Conservation (phyloP, 345 rosid species). For the Salix caprea region DNA sequence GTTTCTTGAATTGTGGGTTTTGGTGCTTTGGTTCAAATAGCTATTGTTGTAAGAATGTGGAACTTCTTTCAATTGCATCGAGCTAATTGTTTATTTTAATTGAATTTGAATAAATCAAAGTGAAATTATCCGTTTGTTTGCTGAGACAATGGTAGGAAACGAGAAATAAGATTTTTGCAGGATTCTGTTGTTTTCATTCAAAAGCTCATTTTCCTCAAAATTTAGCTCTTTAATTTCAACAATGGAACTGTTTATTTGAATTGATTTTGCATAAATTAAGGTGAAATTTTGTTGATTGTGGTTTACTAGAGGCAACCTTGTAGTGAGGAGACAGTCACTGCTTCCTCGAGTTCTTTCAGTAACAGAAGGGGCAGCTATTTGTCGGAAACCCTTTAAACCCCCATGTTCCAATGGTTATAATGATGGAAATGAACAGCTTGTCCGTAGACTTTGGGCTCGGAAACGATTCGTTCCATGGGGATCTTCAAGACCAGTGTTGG, state of each 20-base stretch:
- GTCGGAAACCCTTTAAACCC: constrained; percentile 94
- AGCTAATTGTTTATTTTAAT: not conserved
- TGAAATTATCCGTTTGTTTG: not conserved
- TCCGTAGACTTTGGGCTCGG: constrained; percentile 83
- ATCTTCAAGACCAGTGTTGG: constrained; percentile 55
- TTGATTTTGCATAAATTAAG: not conserved
- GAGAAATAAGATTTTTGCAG: not conserved
- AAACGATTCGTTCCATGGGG: constrained; percentile 97
- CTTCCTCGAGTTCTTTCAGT: constrained; percentile 86
- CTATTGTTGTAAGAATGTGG: not conserved
- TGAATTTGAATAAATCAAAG: not conserved
- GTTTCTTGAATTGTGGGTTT: not conserved
- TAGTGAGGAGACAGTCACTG: constrained; percentile 70
- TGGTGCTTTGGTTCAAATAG: not conserved
- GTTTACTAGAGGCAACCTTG: constrained; percentile 70
- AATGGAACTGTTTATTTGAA: not conserved
- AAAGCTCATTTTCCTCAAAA: not conserved
- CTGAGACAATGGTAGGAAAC: not conserved
- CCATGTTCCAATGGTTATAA: constrained; percentile 62
- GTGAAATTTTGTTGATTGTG: constrained; percentile 5
- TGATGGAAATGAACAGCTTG: constrained; percentile 49
- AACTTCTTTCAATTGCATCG: not conserved
- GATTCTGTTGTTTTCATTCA: not conserved
- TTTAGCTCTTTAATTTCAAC: not conserved
- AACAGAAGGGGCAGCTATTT: constrained; percentile 78